Percentiles rank a stretch among this genome's conserved stretches.
These are phyloP conservation scores for Herpetomonas samuelpessoai DNA, from an alignment of 208 protist species.

Conservation along the genomic window DNA sequence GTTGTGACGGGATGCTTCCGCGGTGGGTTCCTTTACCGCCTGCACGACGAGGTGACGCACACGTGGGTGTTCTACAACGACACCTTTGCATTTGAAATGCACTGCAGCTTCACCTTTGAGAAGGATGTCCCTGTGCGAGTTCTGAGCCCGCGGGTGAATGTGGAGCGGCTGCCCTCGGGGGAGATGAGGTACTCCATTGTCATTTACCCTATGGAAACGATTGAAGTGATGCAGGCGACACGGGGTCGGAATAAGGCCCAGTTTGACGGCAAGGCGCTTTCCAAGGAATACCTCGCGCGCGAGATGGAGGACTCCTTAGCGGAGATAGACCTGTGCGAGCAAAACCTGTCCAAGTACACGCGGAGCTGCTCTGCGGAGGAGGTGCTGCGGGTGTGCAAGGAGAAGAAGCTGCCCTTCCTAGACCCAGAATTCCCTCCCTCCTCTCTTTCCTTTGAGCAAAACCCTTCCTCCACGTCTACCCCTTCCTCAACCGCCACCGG, in stretches of 20 bases:
- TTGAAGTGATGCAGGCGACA: conserved; percentile 38
- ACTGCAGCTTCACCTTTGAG: conserved; percentile 44
- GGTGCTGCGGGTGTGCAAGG: conserved; percentile 28
- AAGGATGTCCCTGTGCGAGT: conserved; percentile 7
- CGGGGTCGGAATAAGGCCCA: conserved; percentile 11
- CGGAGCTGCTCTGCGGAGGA: conserved; percentile 11
- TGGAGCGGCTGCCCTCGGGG: conserved; percentile 1
- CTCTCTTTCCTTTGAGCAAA: conserved; percentile 13
- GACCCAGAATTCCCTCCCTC: conserved; percentile 39
- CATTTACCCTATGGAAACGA: conserved; percentile 61
- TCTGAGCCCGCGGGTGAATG: neutral
- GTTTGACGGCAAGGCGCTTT: conserved; percentile 40
- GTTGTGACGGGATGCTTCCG: conserved; percentile 33
- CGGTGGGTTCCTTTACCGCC: conserved; percentile 34
- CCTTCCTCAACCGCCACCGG: neutral
- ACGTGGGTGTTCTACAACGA: conserved; percentile 74
- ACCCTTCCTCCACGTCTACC: neutral
- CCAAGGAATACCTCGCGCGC: conserved; percentile 29
- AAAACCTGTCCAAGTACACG: neutral
- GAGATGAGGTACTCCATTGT: conserved; percentile 20
- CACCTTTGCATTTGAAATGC: conserved; percentile 60
- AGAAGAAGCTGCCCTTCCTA: conserved; percentile 25
- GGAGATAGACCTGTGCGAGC: conserved; percentile 2
- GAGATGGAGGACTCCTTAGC: conserved; percentile 11
- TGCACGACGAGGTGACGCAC: conserved; percentile 21